Evolutionary conservation across 1,139 yeast genomes (phyloP), one percentile per base, ranked within the genome.

Genomic region (Sugiyamaella pinicola): DNA sequence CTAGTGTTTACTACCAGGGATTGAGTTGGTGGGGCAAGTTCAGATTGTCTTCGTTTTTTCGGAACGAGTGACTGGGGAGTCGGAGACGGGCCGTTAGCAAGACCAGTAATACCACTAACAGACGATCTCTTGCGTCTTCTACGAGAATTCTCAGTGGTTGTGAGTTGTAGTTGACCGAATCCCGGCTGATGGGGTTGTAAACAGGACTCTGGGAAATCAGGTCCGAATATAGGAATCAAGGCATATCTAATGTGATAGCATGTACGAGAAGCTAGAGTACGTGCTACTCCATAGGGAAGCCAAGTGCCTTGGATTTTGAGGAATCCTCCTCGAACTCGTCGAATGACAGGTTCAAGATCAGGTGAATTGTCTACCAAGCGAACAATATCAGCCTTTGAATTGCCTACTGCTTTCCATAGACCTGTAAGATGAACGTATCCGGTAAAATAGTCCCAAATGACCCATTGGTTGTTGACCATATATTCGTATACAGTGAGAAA

Each of bases 301-400:
- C 97, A 91, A 4, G 96, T 89, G 1, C 98, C 98, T 72, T 91
- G 98, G 62, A 91, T 88, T 74, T 89, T 90, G 61, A 91, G 77
- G 64, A 84, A 88, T 2, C 97, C 98, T 43, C 98, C 98, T 53
- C 97, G 74, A 18, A 90, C 89, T 47, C 96, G 78, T 61, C 83
- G 81, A 52, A 89, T 81, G 40, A 80, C 80, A 38, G 84, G 88
- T 68, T 80, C 81, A 60, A 79, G 71, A 63, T 80, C 85, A 3
- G 90, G 95, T 26, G 86, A 83, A 51, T 84, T 81, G 65, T 87
- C 95, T 40, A 87, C 74, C 44, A 87, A 72, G 67, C 83, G 84
- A 53, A 84, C 88, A 47, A 87, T 86, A 69, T 85, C 93, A 13
- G 93, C 87, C 69, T 84, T 87, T 48, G 81, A 69, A 64, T 83